Percentiles rank a stretch among this genome's conserved stretches.
These are phyloP conservation scores for Solanum lignicaule DNA, from an alignment of 257 asterid species.

Conservation along the genomic window DNA sequence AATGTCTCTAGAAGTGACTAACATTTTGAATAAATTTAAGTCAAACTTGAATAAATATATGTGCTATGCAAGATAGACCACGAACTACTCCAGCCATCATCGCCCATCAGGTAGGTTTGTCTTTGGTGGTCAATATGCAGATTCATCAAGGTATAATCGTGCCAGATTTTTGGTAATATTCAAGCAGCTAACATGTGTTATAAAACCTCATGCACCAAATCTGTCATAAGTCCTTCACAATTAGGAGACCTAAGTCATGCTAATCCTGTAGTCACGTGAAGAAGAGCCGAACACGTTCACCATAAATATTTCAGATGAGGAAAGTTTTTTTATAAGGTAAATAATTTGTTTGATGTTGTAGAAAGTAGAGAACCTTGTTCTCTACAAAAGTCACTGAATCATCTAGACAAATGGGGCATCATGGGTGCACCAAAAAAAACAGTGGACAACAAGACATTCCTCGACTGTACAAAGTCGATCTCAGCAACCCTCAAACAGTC, in stretches of 20 bases:
- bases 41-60: not conserved
- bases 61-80: not conserved
- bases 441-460: not conserved
- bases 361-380: not conserved
- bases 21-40: not conserved
- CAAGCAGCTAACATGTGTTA: not conserved
- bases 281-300: not conserved
- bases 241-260: not conserved
- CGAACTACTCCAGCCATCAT: not conserved
- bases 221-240: not conserved
- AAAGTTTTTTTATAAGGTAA: not conserved
- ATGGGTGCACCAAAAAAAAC: not conserved
- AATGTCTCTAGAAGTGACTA: not conserved
- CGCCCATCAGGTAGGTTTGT: not conserved
- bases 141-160: not conserved
- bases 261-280: not conserved
- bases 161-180: not conserved
- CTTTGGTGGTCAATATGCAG: not conserved
- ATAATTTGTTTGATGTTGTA: not conserved
- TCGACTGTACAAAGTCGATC: not conserved
- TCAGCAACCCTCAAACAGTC: not conserved
- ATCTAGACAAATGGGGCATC: not conserved
- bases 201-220: not conserved
- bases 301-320: not conserved
- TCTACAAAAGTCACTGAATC: not conserved